Evolutionary conservation across 106 monocot species (phyloP).

Genomic region (Phalaenopsis aphrodite): DNA sequence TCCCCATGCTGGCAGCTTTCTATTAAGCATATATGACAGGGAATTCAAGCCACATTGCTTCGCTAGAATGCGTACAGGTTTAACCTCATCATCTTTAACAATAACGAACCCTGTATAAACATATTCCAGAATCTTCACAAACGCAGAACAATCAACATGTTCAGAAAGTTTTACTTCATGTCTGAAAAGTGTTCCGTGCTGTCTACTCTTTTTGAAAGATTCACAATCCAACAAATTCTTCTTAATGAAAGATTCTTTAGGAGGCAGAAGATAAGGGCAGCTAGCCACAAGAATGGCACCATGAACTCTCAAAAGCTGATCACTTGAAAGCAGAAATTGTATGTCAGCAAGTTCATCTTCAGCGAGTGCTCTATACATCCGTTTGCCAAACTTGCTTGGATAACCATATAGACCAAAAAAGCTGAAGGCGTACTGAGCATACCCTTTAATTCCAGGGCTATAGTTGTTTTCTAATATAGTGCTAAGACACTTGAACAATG

Average conservation of each 20-base stretch:
- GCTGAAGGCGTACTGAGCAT: constrained; percentile 49
- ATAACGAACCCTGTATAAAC: constrained; percentile 57
- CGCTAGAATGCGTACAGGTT: constrained; percentile 41
- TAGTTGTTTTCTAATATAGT: constrained; percentile 30
- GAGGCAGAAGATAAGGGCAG: constrained; percentile 58
- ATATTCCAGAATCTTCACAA: constrained; percentile 67
- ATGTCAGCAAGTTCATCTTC: constrained; percentile 59
- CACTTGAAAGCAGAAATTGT: constrained; percentile 43
- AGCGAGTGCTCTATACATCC: constrained; percentile 33
- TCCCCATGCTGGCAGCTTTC: constrained; percentile 41
- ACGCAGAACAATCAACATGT: constrained; percentile 35
- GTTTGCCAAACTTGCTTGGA: constrained; percentile 52
- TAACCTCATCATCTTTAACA: constrained; percentile 30
- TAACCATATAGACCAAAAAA: constrained; percentile 69
- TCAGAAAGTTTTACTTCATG: constrained; percentile 52
- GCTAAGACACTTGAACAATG: constrained; percentile 27
- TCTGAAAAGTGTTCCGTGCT: constrained; percentile 10
- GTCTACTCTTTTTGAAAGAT: constrained; percentile 4
- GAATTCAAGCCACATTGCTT: constrained; percentile 57
- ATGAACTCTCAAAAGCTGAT: constrained; percentile 43
- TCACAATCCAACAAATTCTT: constrained; percentile 7
- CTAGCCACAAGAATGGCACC: constrained; percentile 47
- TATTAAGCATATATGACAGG: constrained; percentile 44
- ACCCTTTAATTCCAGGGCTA: constrained; percentile 34
- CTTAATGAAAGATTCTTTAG: constrained; percentile 13